Evolutionary conservation across 441 rosid genomes (phyloP).

Genomic region (Breynia disticha): DNA sequence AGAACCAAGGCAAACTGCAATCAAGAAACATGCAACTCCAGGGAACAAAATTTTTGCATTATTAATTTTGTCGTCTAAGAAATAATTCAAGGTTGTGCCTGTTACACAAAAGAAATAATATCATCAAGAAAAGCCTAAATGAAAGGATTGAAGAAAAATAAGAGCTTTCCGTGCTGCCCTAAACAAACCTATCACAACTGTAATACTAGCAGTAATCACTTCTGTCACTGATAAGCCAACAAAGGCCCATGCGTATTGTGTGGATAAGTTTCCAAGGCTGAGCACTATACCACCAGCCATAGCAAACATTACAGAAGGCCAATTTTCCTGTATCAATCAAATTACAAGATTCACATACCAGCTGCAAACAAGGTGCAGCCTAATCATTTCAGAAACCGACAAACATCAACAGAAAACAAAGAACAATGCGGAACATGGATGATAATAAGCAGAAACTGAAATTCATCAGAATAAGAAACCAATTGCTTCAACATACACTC

Average conservation of each 20-base stretch:
- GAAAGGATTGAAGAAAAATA: not conserved
- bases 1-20: slow-evolving; percentile 76
- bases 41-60: slow-evolving; percentile 70
- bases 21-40: slow-evolving; percentile 73
- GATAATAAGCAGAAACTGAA: not conserved
- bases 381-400: not conserved
- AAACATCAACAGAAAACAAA: not conserved
- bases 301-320: slow-evolving; percentile 81
- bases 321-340: slow-evolving; percentile 51
- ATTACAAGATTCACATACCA: not conserved
- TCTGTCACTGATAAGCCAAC: slow-evolving; percentile 77
- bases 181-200: slow-evolving; percentile 56
- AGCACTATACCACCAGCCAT: slow-evolving; percentile 66
- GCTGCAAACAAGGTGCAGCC: not conserved
- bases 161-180: not conserved
- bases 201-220: slow-evolving; percentile 61
- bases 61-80: slow-evolving; percentile 69
- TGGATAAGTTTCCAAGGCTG: slow-evolving; percentile 62
- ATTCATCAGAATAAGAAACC: not conserved
- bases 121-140: not conserved
- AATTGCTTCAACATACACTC: slow-evolving; percentile 15
- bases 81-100: slow-evolving; percentile 83
- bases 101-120: slow-evolving; percentile 13
- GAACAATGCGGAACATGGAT: not conserved
- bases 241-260: slow-evolving; percentile 80